Evolutionary conservation across 257 asterid genomes (phyloP), one percentile per base, ranked within the genome.

Genomic region (Nicotiana paniculata): DNA sequence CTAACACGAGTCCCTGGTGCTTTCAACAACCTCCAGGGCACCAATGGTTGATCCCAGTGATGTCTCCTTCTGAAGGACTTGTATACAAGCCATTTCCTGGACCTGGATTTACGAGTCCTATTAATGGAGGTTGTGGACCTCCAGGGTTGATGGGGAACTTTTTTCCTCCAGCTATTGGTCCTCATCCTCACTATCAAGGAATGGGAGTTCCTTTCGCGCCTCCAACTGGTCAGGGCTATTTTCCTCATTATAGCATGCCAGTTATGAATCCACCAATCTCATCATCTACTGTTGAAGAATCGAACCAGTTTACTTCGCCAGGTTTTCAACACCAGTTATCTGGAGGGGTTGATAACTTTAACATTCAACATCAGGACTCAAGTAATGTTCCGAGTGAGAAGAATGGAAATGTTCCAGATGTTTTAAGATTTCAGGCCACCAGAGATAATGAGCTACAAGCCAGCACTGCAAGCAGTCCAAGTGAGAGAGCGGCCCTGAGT

Each of bases 41-140:
- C 37, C 98, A 93, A 32, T 94, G 98, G 98, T 77, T 96, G 89
- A 81, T 96, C 21, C 98, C 99, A 0, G 93, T 96, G 79, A 92
- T 96, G 95, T 91, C 99, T 72, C 97, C 97, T 65, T 91, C 96
- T 1, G 99, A 93, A 86, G 99, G 98, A 70, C 89, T 96, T 2
- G 92, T 96, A 9, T 96, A 94, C 85, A 96, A 96, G 83, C 99
- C 97, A 1, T 92, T 87, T 75, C 97, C 92, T 1, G 95, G 90
- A 12, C 92, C 93, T 0, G 92, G 90, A 61, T 88, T 66, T 21
- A 68, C 74, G 72, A 83, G 89, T 77, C 89, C 89, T 8, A 80
- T 83, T 53, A 82, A 81, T 39, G 90, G 89, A 2, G 86, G 89
- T 54, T 84, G 77, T 59, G 92, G 88, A 15, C 86, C 90, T 3